phyloP scores from a whole-genome alignment of 1,284 basidiomycete genomes.

The Trichosporon faecale region DNA sequence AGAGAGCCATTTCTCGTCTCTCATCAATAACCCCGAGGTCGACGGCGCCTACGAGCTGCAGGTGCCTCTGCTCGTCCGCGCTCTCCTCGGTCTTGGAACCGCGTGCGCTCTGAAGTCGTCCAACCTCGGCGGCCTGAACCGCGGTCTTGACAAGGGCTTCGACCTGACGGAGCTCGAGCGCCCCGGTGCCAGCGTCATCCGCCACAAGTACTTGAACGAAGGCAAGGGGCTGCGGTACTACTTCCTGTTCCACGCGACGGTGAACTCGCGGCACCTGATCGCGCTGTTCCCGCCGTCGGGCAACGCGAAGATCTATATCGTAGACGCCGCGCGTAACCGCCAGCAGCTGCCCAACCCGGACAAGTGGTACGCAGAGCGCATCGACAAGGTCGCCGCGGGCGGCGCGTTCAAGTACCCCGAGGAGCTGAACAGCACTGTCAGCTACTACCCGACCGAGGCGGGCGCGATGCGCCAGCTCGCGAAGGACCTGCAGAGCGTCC shows the following conservation, averaged over 20 bases:
- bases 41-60: constrained; percentile 94
- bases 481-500: constrained; percentile 69
- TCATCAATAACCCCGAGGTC: constrained; percentile 91
- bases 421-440: constrained; percentile 65
- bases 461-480: constrained; percentile 83
- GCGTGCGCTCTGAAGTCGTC: constrained; percentile 69
- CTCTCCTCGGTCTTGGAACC: constrained; percentile 78
- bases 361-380: constrained; percentile 65
- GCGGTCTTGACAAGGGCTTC: constrained; percentile 78
- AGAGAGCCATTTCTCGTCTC: constrained; percentile 83
- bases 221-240: constrained; percentile 73
- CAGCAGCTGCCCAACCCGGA: constrained; percentile 76
- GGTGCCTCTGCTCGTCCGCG: constrained; percentile 80
- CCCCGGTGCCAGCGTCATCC: constrained; percentile 60
- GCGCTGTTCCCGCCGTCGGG: constrained; percentile 78
- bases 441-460: constrained; percentile 73
- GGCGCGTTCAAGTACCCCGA: constrained; percentile 66
- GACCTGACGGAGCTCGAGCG: constrained; percentile 79
- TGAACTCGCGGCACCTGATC: constrained; percentile 80
- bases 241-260: constrained; percentile 86
- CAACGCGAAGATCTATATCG: constrained; percentile 74
- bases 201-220: constrained; percentile 71
- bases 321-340: constrained; percentile 80
- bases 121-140: constrained; percentile 68
- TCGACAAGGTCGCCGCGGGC: constrained; percentile 53